A percentile compares a stretch with the other conserved stretches of the same genome.
Evolutionary conservation across 1,284 basidiomycete genomes (phyloP).

Genomic region (Cerrena zonata): DNA sequence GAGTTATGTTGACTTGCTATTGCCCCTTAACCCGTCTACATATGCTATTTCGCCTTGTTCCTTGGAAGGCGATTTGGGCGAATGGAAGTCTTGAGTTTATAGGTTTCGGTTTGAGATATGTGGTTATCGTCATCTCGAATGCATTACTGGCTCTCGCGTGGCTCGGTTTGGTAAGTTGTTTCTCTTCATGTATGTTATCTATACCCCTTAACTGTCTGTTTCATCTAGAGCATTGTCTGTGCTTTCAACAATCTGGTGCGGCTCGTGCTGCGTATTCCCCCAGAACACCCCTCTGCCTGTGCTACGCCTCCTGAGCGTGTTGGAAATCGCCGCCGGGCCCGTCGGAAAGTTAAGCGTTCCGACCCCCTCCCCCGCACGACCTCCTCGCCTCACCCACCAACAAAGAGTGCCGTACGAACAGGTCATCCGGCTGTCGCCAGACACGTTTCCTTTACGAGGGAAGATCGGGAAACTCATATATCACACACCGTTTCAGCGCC

Average conservation of each 20-base stretch:
- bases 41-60: slow-evolving; percentile 3
- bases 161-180: slow-evolving; percentile 11
- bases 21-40: slow-evolving; percentile 6
- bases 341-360: not conserved
- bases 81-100: slow-evolving; percentile 5
- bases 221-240: not conserved
- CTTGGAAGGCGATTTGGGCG: slow-evolving; percentile 1
- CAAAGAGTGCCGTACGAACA: not conserved
- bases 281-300: not conserved
- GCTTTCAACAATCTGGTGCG: not conserved
- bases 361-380: not conserved
- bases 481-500: too few relatives aligned
- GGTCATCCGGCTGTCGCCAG: not conserved
- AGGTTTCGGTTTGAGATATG: slow-evolving; percentile 11
- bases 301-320: not conserved
- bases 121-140: slow-evolving; percentile 11
- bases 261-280: not conserved
- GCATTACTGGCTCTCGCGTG: slow-evolving; percentile 12
- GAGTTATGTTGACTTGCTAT: too few relatives aligned
- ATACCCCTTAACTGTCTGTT: not conserved
- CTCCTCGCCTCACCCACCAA: not conserved
- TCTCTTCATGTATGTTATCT: not conserved
- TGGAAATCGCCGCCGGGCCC: not conserved
- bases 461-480: too few relatives aligned
- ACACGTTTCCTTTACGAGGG: not conserved